Percentiles rank a stretch among this genome's conserved stretches.
phyloP scores from a whole-genome alignment of 2,329 filamentous ascomycete species.

The Periconia digitata region DNA sequence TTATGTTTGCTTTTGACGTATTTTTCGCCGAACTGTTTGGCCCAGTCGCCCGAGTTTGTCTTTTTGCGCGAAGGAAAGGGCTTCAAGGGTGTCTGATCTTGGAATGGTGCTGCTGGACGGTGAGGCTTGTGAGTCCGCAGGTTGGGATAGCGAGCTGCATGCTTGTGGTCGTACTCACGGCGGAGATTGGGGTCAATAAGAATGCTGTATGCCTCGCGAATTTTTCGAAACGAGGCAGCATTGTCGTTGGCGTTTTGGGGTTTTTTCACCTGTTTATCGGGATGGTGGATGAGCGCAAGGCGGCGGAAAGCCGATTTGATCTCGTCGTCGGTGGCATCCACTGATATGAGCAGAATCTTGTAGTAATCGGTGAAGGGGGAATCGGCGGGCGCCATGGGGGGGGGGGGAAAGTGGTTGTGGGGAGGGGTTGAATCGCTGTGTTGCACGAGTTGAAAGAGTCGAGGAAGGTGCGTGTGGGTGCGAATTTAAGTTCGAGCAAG shows the following conservation, averaged over 20 bases:
- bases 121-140: no score
- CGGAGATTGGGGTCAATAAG: slow-evolving; percentile 9
- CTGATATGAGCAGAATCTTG: slow-evolving; percentile 75
- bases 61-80: no score
- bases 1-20: no score
- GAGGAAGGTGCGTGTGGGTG: background rate
- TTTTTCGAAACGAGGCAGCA: slow-evolving; percentile 8
- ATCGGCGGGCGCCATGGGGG: background rate
- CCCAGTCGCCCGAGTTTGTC: no score
- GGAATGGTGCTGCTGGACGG: no score
- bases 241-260: background rate
- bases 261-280: no score
- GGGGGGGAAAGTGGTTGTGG: background rate
- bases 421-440: background rate
- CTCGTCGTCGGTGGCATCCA: slow-evolving; percentile 72
- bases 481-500: background rate
- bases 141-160: no score
- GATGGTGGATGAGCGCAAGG: slow-evolving; percentile 91
- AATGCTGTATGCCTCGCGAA: slow-evolving; percentile 17
- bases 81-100: no score
- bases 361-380: slow-evolving; percentile 72
- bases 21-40: no score
- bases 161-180: slow-evolving; percentile 13
- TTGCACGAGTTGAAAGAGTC: background rate
- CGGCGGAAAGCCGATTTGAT: slow-evolving; percentile 98